Evolutionary conservation across 2,329 filamentous ascomycete genomes (phyloP), one percentile per base, ranked within the genome.

Genomic region (Aspergillus ochraceoroseus): DNA sequence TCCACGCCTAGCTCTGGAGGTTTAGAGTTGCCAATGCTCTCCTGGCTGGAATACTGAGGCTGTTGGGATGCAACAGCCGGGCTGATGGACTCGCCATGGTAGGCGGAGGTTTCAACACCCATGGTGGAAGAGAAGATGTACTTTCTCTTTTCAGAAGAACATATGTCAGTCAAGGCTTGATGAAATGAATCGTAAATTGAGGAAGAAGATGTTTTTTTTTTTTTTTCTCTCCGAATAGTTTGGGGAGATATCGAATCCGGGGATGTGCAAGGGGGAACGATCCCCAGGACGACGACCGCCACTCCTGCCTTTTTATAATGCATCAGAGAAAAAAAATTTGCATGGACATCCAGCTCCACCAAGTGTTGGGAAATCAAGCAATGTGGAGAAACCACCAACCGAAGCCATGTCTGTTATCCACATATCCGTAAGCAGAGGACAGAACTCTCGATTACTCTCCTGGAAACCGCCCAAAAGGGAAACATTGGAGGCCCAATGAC

Each of bases 51-150:
- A 42, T 38, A 44, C 30, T 37, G 43, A 32, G 37, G 54, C n/a
- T n/a, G 30, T 27, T 46, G 40, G 38, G 43, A 42, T 38, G 44
- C 30, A 37, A 41, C 32, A 38, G 54, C 55, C 12, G 58, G 57
- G 37, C 53, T 54, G 40, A 63, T 58, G 9, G 51, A 44, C 51
- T 63, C 59, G 47, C 59, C 59, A 53, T 60, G 56, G 7, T 56
- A 48, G 41, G 53, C 37, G 34, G 49, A 47, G 14, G 55, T 36
- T 53, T 61, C 55, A 30, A 51, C n/a, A 47, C 56, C 58, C 60
- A 63, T 63, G 23, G 32, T 56, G 48, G 29, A 23, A 14, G 11
- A n/a, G n/a, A n/a, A n/a, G n/a, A n/a, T n/a, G n/a, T n/a, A n/a
- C n/a, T n/a, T 30, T 11, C 22, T 29, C 27, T 14, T 29, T 29